These are phyloP conservation scores for Candida sp. DNA, from an alignment of 1,139 yeast species.

Conservation along the genomic window DNA sequence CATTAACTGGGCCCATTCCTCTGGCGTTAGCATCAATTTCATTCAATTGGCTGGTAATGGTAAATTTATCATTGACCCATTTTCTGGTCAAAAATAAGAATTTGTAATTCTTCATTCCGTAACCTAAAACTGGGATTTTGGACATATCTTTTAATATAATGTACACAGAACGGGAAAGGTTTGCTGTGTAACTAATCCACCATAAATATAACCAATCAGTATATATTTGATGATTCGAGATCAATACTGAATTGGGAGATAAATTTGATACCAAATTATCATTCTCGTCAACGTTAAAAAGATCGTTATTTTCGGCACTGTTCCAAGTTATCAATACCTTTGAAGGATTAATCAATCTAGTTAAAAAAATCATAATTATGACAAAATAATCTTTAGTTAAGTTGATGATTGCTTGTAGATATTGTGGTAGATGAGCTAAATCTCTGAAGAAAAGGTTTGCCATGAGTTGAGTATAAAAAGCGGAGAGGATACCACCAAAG, in stretches of 20 bases:
- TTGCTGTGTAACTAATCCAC: slow-evolving; percentile 77
- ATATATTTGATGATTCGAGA: slow-evolving; percentile 90
- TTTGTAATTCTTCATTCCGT: slow-evolving; percentile 78
- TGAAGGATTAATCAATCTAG: slow-evolving; percentile 41
- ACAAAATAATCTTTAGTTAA: slow-evolving; percentile 52
- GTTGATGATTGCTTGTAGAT: slow-evolving; percentile 34
- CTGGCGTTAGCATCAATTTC: slow-evolving; percentile 54
- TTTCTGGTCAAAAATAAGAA: slow-evolving; percentile 81
- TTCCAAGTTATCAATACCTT: slow-evolving; percentile 41
- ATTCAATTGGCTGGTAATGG: slow-evolving; percentile 53
- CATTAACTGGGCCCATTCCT: slow-evolving; percentile 51
- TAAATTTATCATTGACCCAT: slow-evolving; percentile 74
- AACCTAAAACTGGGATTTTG: slow-evolving; percentile 75
- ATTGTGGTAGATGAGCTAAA: slow-evolving; percentile 15
- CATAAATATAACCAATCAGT: slow-evolving; percentile 94
- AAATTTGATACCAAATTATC: slow-evolving; percentile 31
- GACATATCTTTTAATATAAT: slow-evolving; percentile 78
- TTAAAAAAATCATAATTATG: slow-evolving; percentile 40
- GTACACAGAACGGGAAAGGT: slow-evolving; percentile 62
- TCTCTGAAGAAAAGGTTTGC: slow-evolving; percentile 23
- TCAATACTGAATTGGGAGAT: slow-evolving; percentile 54
- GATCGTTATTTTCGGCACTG: slow-evolving; percentile 14
- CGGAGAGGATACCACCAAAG: slow-evolving; percentile 42
- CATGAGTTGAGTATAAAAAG: slow-evolving; percentile 40
- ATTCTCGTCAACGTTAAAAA: slow-evolving; percentile 14